Percentiles rank a stretch among this genome's conserved stretches.
Conservation (phyloP, 108 stramenopile species). For the Skeletonema marinoi region DNA sequence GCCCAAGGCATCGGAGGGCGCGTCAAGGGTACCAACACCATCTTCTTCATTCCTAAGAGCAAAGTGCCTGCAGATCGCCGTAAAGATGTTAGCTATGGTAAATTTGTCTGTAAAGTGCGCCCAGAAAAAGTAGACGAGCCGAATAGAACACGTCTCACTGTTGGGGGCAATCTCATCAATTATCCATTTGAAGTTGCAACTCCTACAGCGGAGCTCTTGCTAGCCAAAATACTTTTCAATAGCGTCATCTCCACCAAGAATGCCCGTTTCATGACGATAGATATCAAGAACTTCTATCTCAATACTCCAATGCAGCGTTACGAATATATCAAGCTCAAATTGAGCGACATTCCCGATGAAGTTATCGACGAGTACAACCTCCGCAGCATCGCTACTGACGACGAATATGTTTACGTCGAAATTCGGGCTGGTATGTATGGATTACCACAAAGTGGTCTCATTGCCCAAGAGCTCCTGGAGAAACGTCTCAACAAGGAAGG, state of each 20-base stretch:
- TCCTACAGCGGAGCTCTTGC: conserved; percentile 40
- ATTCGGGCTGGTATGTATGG: too few species aligned
- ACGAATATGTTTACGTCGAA: too few species aligned
- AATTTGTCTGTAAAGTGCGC: conserved; percentile 21
- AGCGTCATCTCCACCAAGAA: conserved; percentile 42
- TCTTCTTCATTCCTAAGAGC: conserved; percentile 28
- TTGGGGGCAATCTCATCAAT: too few species aligned
- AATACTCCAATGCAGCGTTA: too few species aligned
- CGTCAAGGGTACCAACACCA: conserved; percentile 35
- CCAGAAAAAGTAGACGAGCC: conserved; percentile 47
- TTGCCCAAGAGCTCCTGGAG: too few species aligned
- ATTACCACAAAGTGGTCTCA: too few species aligned
- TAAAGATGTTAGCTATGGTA: conserved; percentile 34
- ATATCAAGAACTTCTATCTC: too few species aligned
- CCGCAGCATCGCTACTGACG: too few species aligned
- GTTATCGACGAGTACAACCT: too few species aligned
- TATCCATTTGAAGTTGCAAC: conserved; percentile 40
- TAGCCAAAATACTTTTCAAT: conserved; percentile 55
- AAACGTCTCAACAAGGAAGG: too few species aligned
- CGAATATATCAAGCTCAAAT: too few species aligned
- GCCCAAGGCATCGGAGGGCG: background rate
- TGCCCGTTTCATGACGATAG: conserved; percentile 47
- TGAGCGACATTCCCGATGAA: too few species aligned
- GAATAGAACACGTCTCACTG: conserved; percentile 41
- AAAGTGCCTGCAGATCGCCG: conserved; percentile 5